These are phyloP conservation scores for Aspergillus tanneri DNA, from an alignment of 2,329 filamentous ascomycete genomes.

Conservation along the genomic window DNA sequence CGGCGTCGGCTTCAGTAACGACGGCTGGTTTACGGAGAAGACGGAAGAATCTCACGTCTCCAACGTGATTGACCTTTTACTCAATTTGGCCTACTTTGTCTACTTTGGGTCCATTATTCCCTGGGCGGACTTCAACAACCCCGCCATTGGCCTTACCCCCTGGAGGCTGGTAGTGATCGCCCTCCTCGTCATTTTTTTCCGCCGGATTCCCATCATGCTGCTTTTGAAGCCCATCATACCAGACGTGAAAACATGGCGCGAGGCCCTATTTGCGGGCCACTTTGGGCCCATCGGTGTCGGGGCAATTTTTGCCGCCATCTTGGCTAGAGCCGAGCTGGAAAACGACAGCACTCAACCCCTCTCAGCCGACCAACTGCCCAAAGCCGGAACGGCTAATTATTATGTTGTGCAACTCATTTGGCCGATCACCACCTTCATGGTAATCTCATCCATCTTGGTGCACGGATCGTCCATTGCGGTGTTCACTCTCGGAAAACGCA, in stretches of 20 bases:
- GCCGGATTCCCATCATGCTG: constrained; percentile 93
- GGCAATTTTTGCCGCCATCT: constrained; percentile 90
- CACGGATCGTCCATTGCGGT: constrained; percentile 98
- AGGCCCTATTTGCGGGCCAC: constrained; percentile 93
- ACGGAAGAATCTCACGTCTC: constrained; percentile 98
- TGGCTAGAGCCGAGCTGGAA: constrained; percentile 90
- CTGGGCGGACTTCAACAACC: constrained; percentile 85
- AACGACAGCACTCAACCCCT: constrained; percentile 72
- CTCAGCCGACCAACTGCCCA: constrained; percentile 56
- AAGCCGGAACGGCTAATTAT: constrained; percentile 58
- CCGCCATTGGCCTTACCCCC: constrained; percentile 69
- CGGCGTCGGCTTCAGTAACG: constrained; percentile 98
- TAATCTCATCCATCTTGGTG: constrained; percentile 89
- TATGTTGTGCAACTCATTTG: constrained; percentile 82
- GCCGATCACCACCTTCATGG: constrained; percentile 92
- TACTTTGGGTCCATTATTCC: constrained; percentile 97
- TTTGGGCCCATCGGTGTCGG: constrained; percentile 97
- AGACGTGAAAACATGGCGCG: constrained; percentile 96
- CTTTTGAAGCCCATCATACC: constrained; percentile 87
- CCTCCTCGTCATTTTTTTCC: constrained; percentile 91
- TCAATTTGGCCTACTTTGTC: constrained; percentile 98
- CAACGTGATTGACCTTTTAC: constrained; percentile 95
- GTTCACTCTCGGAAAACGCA: constrained; percentile 94
- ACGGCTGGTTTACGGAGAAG: constrained; percentile 98
- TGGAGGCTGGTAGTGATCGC: constrained; percentile 94